Base-by-base conservation (phyloP, 371 early-diverging fungal species). In the Caulochytrium protostelioides region DNA sequence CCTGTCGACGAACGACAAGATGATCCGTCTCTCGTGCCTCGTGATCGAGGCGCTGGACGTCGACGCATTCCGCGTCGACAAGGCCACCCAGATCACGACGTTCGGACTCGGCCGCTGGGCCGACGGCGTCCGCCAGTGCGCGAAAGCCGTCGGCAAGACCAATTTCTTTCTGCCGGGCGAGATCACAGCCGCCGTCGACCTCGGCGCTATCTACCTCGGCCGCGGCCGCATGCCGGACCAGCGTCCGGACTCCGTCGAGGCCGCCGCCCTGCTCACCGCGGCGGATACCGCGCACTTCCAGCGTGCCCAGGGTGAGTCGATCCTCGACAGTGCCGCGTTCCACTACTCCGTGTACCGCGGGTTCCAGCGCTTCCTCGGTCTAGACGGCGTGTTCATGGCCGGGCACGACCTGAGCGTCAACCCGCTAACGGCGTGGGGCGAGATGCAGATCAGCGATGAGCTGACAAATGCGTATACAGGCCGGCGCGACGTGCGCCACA, bases 31-130 rank as follows among this genome's bases (percentile, higher is more conserved):
- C n/a, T n/a, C n/a, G n/a, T n/a, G n/a, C n/a, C n/a, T n/a, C n/a
- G n/a, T n/a, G n/a, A n/a, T n/a, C n/a, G n/a, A n/a, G n/a, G 10
- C 9, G n/a, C n/a, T n/a, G 27, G 35, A 35, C 17, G 8, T 35
- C 18, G 35, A 35, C 28, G 35, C 6, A 9, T 4, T 35, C 18
- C 35, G 35, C 7, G 6, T 35, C 28, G 35, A 35, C 28, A 35
- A 35, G 19, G 21, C 27, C 12, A 35, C 35, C 5, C 35, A 35
- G 13, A 23, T 35, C 6, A 35, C 35, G 16, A 15, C 12, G 15
- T 5, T 14, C 15, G 3, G 25, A 3, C 17, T 23, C 27, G 17
- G 4, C 3, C 3, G 12, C 8, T 35, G 7, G 4, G 19, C 15
- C 21, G 4, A 3, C 15, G 18, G 17, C 15, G 18, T 35, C 15